These are phyloP conservation scores for Zygosaccharomyces pseudorouxii DNA, from an alignment of 805 yeast species.

Conservation along the genomic window DNA sequence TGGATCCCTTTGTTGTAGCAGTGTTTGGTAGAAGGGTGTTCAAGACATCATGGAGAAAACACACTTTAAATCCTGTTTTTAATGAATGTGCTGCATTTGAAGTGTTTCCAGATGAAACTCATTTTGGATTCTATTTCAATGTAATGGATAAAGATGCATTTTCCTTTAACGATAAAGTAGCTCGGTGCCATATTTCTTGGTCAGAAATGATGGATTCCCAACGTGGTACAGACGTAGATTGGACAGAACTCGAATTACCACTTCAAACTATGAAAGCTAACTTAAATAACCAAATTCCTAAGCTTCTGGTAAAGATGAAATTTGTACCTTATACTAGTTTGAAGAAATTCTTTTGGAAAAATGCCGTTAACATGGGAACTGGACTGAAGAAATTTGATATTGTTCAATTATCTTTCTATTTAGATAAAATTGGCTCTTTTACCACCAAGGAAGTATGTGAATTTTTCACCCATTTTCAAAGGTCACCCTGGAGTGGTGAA, in stretches of 20 bases:
- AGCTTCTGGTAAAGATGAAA: slow-evolving; percentile 53
- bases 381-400: slow-evolving; percentile 42
- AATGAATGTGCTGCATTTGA: slow-evolving; percentile 80
- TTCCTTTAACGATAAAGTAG: slow-evolving; percentile 80
- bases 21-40: slow-evolving; percentile 86
- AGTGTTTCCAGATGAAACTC: slow-evolving; percentile 58
- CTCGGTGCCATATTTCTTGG: slow-evolving; percentile 55
- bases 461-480: slow-evolving; percentile 45
- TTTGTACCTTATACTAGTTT: slow-evolving; percentile 63
- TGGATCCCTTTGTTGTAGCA: slow-evolving; percentile 94
- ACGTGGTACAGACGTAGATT: slow-evolving; percentile 23
- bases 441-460: slow-evolving; percentile 51
- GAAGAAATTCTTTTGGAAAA: slow-evolving; percentile 65
- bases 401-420: slow-evolving; percentile 57
- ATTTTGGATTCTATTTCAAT: slow-evolving; percentile 62
- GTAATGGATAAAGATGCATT: slow-evolving; percentile 82
- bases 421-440: slow-evolving; percentile 46
- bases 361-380: slow-evolving; percentile 44
- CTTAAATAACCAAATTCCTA: slow-evolving; percentile 36
- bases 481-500: slow-evolving; percentile 53
- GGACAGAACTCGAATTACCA: slow-evolving; percentile 35
- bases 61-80: slow-evolving; percentile 75
- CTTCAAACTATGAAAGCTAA: slow-evolving; percentile 30
- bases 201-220: slow-evolving; percentile 39
- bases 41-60: slow-evolving; percentile 79